Evolutionary conservation across 352 stramenopile genomes (phyloP).

Genomic region (Phytophthora cactorum): DNA sequence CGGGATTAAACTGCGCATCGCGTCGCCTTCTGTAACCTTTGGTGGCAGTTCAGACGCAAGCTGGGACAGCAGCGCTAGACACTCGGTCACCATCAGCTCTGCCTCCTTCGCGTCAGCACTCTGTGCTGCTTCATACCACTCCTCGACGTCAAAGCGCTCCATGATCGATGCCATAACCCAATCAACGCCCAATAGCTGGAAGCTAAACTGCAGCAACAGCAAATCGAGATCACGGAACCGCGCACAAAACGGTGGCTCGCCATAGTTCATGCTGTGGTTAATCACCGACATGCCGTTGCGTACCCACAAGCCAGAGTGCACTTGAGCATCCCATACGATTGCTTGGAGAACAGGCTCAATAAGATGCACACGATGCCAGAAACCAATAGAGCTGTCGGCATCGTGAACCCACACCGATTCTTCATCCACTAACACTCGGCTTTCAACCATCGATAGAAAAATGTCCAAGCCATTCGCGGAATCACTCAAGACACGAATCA

Average conservation of each 20-base stretch:
- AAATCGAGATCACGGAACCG: conserved; percentile 86
- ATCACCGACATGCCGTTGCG: conserved; percentile 86
- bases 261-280: conserved; percentile 92
- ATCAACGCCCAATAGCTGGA: conserved; percentile 75
- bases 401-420: conserved; percentile 68
- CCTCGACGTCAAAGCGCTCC: conserved; percentile 67
- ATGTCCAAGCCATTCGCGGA: conserved; percentile 57
- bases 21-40: conserved; percentile 51
- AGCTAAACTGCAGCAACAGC: conserved; percentile 79
- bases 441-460: conserved; percentile 63
- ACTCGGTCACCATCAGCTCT: conserved; percentile 85
- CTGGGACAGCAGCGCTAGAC: conserved; percentile 75
- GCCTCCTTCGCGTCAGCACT: conserved; percentile 54
- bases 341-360: conserved; percentile 81
- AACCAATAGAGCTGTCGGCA: conserved; percentile 62
- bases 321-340: conserved; percentile 89
- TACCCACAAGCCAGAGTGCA: conserved; percentile 85
- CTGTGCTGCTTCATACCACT: conserved; percentile 60
- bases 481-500: conserved; percentile 75
- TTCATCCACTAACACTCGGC: conserved; percentile 24
- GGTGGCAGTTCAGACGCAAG: conserved; percentile 80
- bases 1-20: conserved; percentile 65
- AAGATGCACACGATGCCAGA: conserved; percentile 84
- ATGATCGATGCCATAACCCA: conserved; percentile 82
- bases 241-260: conserved; percentile 86